Evolutionary conservation across 2,329 filamentous ascomycete genomes (phyloP).

Genomic region (Myriangium duriaei): DNA sequence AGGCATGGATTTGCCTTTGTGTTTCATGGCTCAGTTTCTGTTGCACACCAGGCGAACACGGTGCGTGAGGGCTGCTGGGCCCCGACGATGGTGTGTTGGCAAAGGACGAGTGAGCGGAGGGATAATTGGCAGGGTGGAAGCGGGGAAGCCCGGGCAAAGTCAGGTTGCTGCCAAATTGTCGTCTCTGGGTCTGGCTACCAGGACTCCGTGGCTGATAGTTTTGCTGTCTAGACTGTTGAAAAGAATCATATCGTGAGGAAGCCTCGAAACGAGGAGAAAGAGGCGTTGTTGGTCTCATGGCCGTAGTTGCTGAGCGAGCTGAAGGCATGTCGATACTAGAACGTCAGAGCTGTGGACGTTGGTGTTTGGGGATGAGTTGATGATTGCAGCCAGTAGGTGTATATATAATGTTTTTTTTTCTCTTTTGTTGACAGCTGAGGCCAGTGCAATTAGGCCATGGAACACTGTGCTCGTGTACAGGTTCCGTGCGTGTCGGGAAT

Average conservation of each 20-base stretch:
- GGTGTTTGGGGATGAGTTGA: too few relatives aligned
- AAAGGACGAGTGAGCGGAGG: slow-evolving; percentile 24
- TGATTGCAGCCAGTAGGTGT: too few relatives aligned
- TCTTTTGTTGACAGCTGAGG: background rate
- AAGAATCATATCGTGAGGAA: slow-evolving; percentile 18
- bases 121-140: slow-evolving; percentile 42
- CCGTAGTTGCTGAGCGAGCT: slow-evolving; percentile 19
- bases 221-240: slow-evolving; percentile 21
- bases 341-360: too few relatives aligned
- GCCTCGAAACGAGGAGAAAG: slow-evolving; percentile 21
- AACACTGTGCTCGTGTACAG: too few relatives aligned
- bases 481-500: too few relatives aligned
- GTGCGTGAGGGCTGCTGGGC: slow-evolving; percentile 29
- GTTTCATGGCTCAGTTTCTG: slow-evolving; percentile 35
- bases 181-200: slow-evolving; percentile 21
- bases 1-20: slow-evolving; percentile 36
- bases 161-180: slow-evolving; percentile 25
- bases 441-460: too few relatives aligned
- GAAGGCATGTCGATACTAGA: slow-evolving; percentile 24
- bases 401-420: too few relatives aligned
- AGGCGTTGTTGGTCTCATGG: slow-evolving; percentile 22
- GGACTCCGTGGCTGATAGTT: slow-evolving; percentile 15
- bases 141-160: slow-evolving; percentile 38
- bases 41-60: slow-evolving; percentile 30
- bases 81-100: slow-evolving; percentile 26